A percentile compares a stretch with the other conserved stretches of the same genome.
Evolutionary conservation across 805 yeast genomes (phyloP).

Genomic region (Metschnikowia kofuensis): DNA sequence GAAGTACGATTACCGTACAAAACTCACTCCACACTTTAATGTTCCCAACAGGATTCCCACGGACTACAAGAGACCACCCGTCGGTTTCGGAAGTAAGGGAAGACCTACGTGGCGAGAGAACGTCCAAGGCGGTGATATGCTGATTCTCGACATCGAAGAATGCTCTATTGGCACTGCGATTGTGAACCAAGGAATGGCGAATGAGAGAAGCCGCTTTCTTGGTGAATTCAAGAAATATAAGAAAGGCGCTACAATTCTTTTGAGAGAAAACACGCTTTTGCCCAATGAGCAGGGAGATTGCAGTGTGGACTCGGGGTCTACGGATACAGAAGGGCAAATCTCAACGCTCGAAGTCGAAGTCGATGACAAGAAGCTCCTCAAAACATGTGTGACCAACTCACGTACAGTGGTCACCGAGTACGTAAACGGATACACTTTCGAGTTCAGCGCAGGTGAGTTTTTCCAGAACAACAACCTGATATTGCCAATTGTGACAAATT

Average conservation of each 20-base stretch:
- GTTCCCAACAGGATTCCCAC: constrained; percentile 54
- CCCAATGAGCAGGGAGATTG: constrained; percentile 24
- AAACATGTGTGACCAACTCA: constrained; percentile 75
- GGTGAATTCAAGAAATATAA: constrained; percentile 47
- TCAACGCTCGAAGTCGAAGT: constrained; percentile 27
- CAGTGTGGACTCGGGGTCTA: constrained; percentile 43
- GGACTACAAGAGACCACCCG: constrained; percentile 51
- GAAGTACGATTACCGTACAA: constrained; percentile 78
- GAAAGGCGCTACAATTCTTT: constrained; percentile 81
- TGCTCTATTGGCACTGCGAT: constrained; percentile 85
- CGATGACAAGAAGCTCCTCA: constrained; percentile 35
- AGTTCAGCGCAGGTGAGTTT: constrained; percentile 92
- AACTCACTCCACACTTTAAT: constrained; percentile 93
- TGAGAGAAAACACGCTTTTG: constrained; percentile 71
- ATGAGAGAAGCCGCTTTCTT: constrained; percentile 61
- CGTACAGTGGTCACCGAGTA: constrained; percentile 79
- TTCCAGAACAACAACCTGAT: constrained; percentile 93
- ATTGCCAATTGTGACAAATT: constrained; percentile 74
- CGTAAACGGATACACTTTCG: constrained; percentile 71
- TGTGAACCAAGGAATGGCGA: constrained; percentile 67
- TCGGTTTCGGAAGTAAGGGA: constrained; percentile 90
- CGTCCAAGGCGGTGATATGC: constrained; percentile 54
- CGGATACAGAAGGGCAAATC: constrained; percentile 29
- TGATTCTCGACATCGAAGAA: constrained; percentile 87
- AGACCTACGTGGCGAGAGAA: constrained; percentile 63